phyloP scores from a whole-genome alignment of 495 filamentous ascomycete genomes.

The Hypoxylon intermedium region DNA sequence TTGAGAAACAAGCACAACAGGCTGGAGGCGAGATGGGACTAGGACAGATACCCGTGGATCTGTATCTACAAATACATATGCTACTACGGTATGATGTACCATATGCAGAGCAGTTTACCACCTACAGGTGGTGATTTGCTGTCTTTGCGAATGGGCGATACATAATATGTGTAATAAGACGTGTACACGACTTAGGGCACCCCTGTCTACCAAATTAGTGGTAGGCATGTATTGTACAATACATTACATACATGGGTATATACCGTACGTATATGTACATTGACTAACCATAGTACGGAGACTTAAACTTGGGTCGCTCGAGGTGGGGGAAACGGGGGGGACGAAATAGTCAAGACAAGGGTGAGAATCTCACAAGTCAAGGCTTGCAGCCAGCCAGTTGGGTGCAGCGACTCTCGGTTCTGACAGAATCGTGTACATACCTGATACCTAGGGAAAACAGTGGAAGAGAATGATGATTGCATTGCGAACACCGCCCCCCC shows the following conservation, averaged over 20 bases:
- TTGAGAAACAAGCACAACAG: slow-evolving; percentile 37
- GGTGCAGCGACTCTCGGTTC: slow-evolving; percentile 31
- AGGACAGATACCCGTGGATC: slow-evolving; percentile 7
- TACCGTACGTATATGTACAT: slow-evolving; percentile 21
- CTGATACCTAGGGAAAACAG: slow-evolving; percentile 12
- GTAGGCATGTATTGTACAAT: neutral
- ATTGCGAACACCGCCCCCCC: slow-evolving; percentile 22
- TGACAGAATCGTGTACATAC: slow-evolving; percentile 33
- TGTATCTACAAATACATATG: slow-evolving; percentile 11
- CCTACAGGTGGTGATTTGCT: slow-evolving; percentile 9
- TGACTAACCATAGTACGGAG: slow-evolving; percentile 32
- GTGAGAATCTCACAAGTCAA: slow-evolving; percentile 38
- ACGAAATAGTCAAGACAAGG: slow-evolving; percentile 35
- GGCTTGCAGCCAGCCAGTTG: slow-evolving; percentile 39
- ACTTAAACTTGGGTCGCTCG: slow-evolving; percentile 35
- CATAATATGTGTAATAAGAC: slow-evolving; percentile 39
- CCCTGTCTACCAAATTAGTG: slow-evolving; percentile 31
- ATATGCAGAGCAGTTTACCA: slow-evolving; percentile 3
- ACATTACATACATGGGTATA: neutral
- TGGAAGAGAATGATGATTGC: slow-evolving; percentile 22
- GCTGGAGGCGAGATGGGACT: slow-evolving; percentile 32
- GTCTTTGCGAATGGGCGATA: slow-evolving; percentile 33
- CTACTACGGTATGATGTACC: slow-evolving; percentile 33
- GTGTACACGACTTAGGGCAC: slow-evolving; percentile 26
- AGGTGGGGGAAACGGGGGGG: slow-evolving; percentile 39